phyloP scores from a whole-genome alignment of 257 asterid genomes.

The Solanum etuberosum region DNA sequence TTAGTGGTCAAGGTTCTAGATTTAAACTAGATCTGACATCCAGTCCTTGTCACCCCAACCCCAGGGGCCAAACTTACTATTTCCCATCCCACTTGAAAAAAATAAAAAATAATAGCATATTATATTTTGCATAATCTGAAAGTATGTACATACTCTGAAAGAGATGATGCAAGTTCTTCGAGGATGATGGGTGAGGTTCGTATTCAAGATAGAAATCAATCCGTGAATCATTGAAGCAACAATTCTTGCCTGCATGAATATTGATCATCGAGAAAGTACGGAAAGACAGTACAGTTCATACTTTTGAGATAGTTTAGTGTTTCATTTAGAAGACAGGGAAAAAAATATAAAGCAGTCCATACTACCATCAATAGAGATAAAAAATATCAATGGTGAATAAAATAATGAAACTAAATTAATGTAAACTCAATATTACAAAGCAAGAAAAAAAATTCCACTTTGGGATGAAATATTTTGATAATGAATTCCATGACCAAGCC shows the following conservation, averaged over 20 bases:
- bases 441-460: not conserved
- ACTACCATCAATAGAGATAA: not conserved
- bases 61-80: not conserved
- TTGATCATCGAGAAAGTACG: not conserved
- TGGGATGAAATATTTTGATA: not conserved
- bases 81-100: not conserved
- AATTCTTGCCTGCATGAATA: constrained; percentile 60
- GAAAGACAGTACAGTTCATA: not conserved
- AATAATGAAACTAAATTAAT: not conserved
- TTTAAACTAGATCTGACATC: not conserved
- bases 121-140: not conserved
- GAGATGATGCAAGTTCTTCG: constrained; percentile 81
- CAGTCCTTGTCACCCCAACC: not conserved
- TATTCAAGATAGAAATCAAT: constrained; percentile 66
- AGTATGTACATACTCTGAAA: constrained; percentile 62
- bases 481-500: not conserved
- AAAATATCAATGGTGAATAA: not conserved
- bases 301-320: not conserved
- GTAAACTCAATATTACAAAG: not conserved
- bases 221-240: constrained; percentile 89
- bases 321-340: not conserved
- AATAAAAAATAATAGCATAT: not conserved
- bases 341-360: constrained; percentile 37
- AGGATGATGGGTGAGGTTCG: constrained; percentile 91
- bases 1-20: not conserved